A percentile compares a stretch with the other conserved stretches of the same genome.
These are phyloP conservation scores for Camellia japonica DNA, from an alignment of 148 eudicot genomes.

Conservation along the genomic window DNA sequence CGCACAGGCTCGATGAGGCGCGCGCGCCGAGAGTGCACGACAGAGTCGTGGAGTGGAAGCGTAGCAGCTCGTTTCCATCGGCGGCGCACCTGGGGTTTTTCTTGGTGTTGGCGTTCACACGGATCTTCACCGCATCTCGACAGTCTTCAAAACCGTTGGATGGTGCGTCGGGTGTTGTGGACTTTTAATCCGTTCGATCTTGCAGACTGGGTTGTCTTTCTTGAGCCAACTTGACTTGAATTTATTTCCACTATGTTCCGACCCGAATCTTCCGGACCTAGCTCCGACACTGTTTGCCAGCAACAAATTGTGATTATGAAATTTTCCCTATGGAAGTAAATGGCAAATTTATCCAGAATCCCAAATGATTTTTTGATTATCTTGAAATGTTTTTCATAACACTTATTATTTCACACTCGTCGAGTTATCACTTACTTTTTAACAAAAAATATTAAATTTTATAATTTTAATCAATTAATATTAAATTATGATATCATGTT, in stretches of 20 bases:
- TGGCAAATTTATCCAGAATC: neutral
- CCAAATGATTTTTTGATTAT: neutral
- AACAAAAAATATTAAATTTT: too few species aligned
- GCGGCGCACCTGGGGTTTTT: constrained; percentile 91
- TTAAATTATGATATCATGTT: too few species aligned
- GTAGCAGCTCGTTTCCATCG: constrained; percentile 87
- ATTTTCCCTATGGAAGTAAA: neutral
- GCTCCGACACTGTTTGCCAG: constrained; percentile 61
- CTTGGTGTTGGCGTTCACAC: constrained; percentile 44
- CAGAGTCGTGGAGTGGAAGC: constrained; percentile 73
- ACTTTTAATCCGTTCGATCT: constrained; percentile 92
- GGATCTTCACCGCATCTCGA: constrained; percentile 65
- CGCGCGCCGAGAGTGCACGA: constrained; percentile 79
- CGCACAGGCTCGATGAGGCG: constrained; percentile 71
- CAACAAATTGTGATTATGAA: neutral
- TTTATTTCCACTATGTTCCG: constrained; percentile 91
- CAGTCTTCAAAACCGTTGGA: constrained; percentile 97
- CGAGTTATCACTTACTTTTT: too few species aligned
- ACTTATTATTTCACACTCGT: too few species aligned
- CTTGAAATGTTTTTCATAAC: too few species aligned
- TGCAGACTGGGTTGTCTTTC: constrained; percentile 68
- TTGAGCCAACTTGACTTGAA: constrained; percentile 97
- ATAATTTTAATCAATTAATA: too few species aligned
- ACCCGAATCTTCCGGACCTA: constrained; percentile 90
- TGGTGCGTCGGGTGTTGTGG: constrained; percentile 78